Conservation (phyloP, 2,329 filamentous ascomycete genomes). For the Talaromyces sp. region DNA sequence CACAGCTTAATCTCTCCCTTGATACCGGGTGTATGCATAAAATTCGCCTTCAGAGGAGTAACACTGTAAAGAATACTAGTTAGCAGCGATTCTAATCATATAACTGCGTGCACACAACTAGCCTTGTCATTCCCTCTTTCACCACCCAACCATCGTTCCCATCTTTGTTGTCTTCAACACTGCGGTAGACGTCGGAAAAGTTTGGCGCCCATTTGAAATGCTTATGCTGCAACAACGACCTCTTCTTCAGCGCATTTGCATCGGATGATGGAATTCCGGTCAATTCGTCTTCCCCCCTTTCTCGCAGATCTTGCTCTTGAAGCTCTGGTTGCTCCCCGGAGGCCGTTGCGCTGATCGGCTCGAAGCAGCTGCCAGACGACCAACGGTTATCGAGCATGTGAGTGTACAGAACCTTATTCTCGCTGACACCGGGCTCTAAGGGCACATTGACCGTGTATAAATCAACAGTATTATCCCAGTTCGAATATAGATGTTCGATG, state of each 20-base stretch:
- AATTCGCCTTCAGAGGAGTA: slow-evolving; percentile 87
- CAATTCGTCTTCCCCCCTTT: slow-evolving; percentile 50
- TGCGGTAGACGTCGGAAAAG: slow-evolving; percentile 81
- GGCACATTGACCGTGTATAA: slow-evolving; percentile 93
- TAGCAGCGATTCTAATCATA: neutral
- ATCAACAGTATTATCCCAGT: slow-evolving; percentile 71
- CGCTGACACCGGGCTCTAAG: slow-evolving; percentile 68
- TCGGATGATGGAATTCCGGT: slow-evolving; percentile 20
- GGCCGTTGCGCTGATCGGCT: slow-evolving; percentile 64
- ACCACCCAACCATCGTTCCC: slow-evolving; percentile 94
- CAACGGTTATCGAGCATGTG: slow-evolving; percentile 88
- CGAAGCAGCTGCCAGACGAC: slow-evolving; percentile 78
- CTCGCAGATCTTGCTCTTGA: slow-evolving; percentile 70
- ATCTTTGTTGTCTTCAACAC: slow-evolving; percentile 71
- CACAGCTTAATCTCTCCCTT: slow-evolving; percentile 76
- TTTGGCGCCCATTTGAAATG: slow-evolving; percentile 93
- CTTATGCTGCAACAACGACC: slow-evolving; percentile 63
- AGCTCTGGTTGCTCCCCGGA: slow-evolving; percentile 57
- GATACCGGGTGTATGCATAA: slow-evolving; percentile 68
- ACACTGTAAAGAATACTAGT: slow-evolving; percentile 53
- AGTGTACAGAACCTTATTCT: slow-evolving; percentile 73
- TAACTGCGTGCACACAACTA: slow-evolving; percentile 15
- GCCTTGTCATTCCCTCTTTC: slow-evolving; percentile 82
- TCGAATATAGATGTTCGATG: slow-evolving; percentile 70
- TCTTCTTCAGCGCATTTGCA: slow-evolving; percentile 21